Base-by-base conservation (phyloP, 352 stramenopile species). In the Phytophthora vignae region DNA sequence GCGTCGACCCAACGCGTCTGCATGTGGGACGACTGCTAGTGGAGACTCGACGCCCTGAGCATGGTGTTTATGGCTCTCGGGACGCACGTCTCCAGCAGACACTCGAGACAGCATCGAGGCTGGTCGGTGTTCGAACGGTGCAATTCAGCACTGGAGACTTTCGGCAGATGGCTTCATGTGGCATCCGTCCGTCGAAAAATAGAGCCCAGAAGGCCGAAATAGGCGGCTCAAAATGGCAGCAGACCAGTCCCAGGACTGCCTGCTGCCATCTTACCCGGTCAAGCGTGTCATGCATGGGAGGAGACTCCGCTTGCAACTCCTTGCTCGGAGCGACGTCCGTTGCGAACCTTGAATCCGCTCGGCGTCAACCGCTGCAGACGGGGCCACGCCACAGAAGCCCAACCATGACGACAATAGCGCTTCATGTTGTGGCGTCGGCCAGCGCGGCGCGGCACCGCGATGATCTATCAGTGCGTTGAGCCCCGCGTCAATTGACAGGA, bases 41-140 rank as follows among this genome's bases (percentile, higher is more conserved):
- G 48, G 48, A 29, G 19, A 29, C 8, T 55, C 21, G 42, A 36
- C 8, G 27, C 22, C 63, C 36, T 58, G 63, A 29, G 52, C 55
- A 6, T 31, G 10, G 22, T 64, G 29, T 15, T 76, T 71, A 6
- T 33, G 4, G 50, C 22, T 25, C 1, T 36, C 19, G 19, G 54
- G 17, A 60, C 5, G 44, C 12, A 19, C 7, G 17, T 56, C 53
- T 64, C 29, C 46, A 12, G 64, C 57, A 62, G 64, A 55, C 31
- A 73, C 64, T 31, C 59, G 48, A 27, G 64, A 66, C 70, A 77
- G 31, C 70, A 77, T 77, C 22, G 7, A 53, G 21, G 7, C 22
- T 25, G 22, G 22, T 3, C 12, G 19, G 17, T 21, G 40, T 21
- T 21, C 19, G 17, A 56, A 25, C 22, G 22, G 49, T 55, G 42